These are phyloP conservation scores for Diplocarpon rosae DNA, from an alignment of 2,329 filamentous ascomycete genomes.

Conservation along the genomic window DNA sequence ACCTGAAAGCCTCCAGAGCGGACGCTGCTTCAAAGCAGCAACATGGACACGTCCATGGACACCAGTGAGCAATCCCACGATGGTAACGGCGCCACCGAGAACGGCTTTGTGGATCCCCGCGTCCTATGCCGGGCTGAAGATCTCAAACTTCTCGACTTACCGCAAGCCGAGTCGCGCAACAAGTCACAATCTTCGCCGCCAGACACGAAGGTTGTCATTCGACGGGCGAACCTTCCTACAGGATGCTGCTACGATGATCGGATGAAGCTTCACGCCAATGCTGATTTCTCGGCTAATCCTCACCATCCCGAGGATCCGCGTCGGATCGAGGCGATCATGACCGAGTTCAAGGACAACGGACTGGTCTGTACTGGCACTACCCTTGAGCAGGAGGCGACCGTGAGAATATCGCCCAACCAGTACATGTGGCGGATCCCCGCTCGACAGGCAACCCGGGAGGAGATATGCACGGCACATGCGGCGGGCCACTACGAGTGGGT, in stretches of 20 bases:
- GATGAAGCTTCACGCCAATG: constrained; percentile 92
- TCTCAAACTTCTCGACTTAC: constrained; percentile 2
- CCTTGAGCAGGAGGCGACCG: constrained; percentile 39
- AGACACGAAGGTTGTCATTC: constrained; percentile 1
- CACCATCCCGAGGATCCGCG: constrained; percentile 92
- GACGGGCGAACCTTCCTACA: constrained; percentile 41
- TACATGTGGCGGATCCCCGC: constrained; percentile 71
- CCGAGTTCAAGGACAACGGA: constrained; percentile 71
- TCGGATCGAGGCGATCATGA: constrained; percentile 87
- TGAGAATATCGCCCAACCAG: constrained; percentile 43
- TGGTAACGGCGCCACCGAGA: constrained; percentile 10
- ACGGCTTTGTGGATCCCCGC: constrained; percentile 21
- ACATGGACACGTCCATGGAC: constrained; percentile 16
- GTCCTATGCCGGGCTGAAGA: constrained; percentile 12
- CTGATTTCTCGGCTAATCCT: constrained; percentile 59
- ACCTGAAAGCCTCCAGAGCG: constrained; percentile 7
- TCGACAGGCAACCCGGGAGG: constrained; percentile 64
- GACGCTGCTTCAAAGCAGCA: constrained; percentile 10
- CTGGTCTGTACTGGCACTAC: constrained; percentile 57
- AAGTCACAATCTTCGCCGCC: constrained; percentile 10
- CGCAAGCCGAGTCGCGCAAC: constrained; percentile 8
- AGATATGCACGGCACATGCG: constrained; percentile 73
- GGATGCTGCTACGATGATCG: constrained; percentile 84
- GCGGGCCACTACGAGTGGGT: constrained; percentile 74
- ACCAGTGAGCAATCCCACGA: constrained; percentile 7